Percentiles rank a stretch among this genome's conserved stretches.
Conservation (phyloP, 176 grass and related monocot genomes). For the Hsuehochloa calcarea region DNA sequence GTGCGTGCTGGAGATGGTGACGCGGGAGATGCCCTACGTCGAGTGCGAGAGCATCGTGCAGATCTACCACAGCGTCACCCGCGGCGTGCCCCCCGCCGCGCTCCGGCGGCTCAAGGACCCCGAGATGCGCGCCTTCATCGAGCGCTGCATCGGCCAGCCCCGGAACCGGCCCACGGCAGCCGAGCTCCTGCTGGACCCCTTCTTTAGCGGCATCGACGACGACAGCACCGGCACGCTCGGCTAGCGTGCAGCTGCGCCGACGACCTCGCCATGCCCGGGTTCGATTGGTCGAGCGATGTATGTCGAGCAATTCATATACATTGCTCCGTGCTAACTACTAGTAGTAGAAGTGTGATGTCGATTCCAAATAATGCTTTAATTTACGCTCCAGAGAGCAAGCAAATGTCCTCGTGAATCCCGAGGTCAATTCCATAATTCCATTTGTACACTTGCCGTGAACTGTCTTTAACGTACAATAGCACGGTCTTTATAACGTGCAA, state of each 20-base stretch:
- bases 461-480: too few relatives aligned
- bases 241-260: constrained; percentile 27
- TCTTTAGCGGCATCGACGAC: constrained; percentile 62
- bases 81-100: constrained; percentile 46
- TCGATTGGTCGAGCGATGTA: neutral
- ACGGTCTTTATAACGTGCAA: too few relatives aligned
- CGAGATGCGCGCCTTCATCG: constrained; percentile 71
- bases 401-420: neutral
- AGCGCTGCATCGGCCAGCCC: constrained; percentile 69
- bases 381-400: constrained; percentile 24
- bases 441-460: too few relatives aligned
- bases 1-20: constrained; percentile 97
- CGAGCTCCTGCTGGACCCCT: constrained; percentile 75
- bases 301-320: neutral
- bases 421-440: too few relatives aligned
- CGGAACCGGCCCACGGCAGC: constrained; percentile 61
- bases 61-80: constrained; percentile 71
- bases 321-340: neutral
- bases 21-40: constrained; percentile 82
- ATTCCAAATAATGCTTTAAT: neutral
- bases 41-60: constrained; percentile 78
- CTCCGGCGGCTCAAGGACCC: constrained; percentile 61
- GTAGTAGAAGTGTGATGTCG: neutral
- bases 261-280: neutral
- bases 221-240: constrained; percentile 33